Percentiles rank a stretch among this genome's conserved stretches.
Evolutionary conservation across 768 basidiomycete species (phyloP).

Genomic region (Artomyces pyxidatus): DNA sequence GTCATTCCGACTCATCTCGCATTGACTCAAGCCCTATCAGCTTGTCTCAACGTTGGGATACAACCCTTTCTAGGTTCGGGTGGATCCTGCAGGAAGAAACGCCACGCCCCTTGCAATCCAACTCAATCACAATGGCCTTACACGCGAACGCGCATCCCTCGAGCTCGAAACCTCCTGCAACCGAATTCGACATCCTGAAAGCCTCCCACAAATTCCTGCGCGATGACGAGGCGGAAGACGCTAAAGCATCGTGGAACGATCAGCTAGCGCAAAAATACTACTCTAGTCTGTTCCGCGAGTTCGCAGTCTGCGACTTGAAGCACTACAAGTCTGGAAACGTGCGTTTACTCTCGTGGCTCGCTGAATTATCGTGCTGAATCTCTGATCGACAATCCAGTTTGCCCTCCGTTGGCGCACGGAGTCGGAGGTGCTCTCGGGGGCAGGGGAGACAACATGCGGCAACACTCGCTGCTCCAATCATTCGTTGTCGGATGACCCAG

Average conservation of each 20-base stretch:
- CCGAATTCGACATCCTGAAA: conserved; percentile 75
- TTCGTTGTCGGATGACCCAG: conserved; percentile 20
- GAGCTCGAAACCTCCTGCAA: conserved; percentile 2
- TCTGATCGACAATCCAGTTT: conserved; percentile 39
- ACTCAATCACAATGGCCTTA: too few species aligned
- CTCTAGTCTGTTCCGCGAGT: conserved; percentile 81
- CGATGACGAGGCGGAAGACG: conserved; percentile 42
- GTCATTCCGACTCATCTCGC: too few species aligned
- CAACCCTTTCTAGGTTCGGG: too few species aligned
- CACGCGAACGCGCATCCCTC: conserved; percentile 1
- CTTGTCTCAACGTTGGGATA: too few species aligned
- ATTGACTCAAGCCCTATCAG: too few species aligned
- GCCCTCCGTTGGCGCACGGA: conserved; percentile 93
- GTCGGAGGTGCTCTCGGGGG: conserved; percentile 75
- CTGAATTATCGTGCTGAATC: not conserved
- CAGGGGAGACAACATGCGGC: conserved; percentile 83
- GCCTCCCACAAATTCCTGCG: conserved; percentile 59
- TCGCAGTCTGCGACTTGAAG: conserved; percentile 86
- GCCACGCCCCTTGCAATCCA: too few species aligned
- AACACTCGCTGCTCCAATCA: conserved; percentile 77
- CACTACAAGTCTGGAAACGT: conserved; percentile 93
- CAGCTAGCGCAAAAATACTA: conserved; percentile 87
- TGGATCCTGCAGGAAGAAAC: too few species aligned
- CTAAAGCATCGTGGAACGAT: conserved; percentile 61
- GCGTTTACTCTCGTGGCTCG: conserved; percentile 18